A percentile compares a stretch with the other conserved stretches of the same genome.
These are phyloP conservation scores for Moricandia arvensis DNA, from an alignment of 345 rosid genomes.

Conservation along the genomic window DNA sequence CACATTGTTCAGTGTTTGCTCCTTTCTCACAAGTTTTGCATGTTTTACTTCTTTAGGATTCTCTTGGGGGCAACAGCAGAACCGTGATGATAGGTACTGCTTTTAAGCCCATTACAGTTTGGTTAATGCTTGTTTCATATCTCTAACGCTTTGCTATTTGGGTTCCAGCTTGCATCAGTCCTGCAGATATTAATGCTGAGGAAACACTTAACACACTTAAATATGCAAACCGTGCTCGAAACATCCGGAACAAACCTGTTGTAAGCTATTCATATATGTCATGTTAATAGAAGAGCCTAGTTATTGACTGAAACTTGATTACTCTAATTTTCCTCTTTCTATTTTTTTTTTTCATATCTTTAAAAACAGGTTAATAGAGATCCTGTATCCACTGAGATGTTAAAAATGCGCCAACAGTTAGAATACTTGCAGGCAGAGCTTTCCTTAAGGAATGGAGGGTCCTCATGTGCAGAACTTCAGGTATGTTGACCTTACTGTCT, in stretches of 20 bases:
- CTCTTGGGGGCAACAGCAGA: conserved; percentile 99
- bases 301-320: neutral
- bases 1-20: neutral
- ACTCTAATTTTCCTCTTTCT: neutral
- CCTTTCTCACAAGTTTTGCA: neutral
- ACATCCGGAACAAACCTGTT: conserved; percentile 93
- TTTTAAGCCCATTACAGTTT: neutral
- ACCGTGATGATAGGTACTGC: conserved; percentile 92
- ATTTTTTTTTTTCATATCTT: neutral
- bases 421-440: conserved; percentile 97
- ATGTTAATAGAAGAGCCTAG: neutral
- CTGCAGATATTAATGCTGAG: conserved; percentile 98
- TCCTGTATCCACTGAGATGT: conserved; percentile 94
- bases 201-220: conserved; percentile 95
- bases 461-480: conserved; percentile 81
- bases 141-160: neutral
- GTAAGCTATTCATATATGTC: conserved; percentile 51
- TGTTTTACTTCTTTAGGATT: conserved; percentile 54
- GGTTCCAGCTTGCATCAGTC: conserved; percentile 90
- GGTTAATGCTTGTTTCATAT: neutral
- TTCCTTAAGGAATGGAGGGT: conserved; percentile 76
- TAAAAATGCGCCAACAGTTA: conserved; percentile 94
- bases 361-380: conserved; percentile 80
- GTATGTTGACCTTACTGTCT: conserved; percentile 38
- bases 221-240: conserved; percentile 99